Evolutionary conservation across 164 flowering plant genomes (phyloP).

Genomic region (Vitis labrusca): DNA sequence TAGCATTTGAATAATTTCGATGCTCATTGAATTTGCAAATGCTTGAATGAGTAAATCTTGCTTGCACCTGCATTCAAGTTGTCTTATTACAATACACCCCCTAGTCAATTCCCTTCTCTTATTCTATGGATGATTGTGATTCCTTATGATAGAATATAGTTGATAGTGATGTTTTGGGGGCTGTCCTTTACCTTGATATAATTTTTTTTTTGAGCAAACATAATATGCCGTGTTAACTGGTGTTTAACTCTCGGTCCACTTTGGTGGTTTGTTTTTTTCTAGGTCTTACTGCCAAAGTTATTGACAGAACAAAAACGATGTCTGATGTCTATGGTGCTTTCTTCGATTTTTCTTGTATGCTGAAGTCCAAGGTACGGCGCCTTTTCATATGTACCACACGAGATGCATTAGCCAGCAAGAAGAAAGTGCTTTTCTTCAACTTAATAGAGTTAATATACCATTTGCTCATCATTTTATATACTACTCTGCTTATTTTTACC

Average conservation of each 20-base stretch:
- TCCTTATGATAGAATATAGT: not conserved
- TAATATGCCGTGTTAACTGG: not conserved
- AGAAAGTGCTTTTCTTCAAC: not conserved
- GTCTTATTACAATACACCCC: not conserved
- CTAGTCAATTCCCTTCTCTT: not conserved
- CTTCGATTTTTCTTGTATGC: conserved; percentile 73
- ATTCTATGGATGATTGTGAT: not conserved
- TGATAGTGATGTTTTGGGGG: not conserved
- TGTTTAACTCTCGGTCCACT: conserved; percentile 4
- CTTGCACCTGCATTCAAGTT: no score
- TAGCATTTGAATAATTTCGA: no score
- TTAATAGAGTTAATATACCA: not conserved
- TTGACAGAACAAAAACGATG: conserved; percentile 75
- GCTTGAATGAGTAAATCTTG: no score
- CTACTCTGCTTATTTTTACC: not conserved
- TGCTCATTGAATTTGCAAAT: no score
- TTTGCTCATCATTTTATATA: not conserved
- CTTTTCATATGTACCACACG: not conserved
- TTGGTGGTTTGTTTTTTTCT: conserved; percentile 7
- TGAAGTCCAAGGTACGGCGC: conserved; percentile 73
- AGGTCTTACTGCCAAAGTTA: conserved; percentile 91
- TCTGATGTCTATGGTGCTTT: conserved; percentile 90
- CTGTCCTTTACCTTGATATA: not conserved
- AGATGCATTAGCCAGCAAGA: not conserved
- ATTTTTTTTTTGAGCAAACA: not conserved